Evolutionary conservation across 257 asterid genomes (phyloP).

Genomic region (Osmanthus fragrans): DNA sequence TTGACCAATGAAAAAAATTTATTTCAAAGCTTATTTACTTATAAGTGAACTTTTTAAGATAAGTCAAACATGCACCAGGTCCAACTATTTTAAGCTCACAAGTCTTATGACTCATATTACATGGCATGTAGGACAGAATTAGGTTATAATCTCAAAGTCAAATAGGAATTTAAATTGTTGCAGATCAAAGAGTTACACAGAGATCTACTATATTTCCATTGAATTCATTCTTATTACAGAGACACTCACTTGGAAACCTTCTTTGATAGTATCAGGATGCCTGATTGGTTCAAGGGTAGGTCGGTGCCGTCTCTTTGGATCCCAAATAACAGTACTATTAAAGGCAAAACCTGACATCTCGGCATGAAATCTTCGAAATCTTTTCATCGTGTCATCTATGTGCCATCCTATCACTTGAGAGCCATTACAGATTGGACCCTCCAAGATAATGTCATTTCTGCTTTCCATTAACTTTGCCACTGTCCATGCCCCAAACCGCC

Average conservation of each 20-base stretch:
- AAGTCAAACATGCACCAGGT: background rate
- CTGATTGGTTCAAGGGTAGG: constrained; percentile 61
- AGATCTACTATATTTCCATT: background rate
- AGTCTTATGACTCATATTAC: background rate
- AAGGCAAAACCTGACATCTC: constrained; percentile 73
- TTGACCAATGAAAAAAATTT: background rate
- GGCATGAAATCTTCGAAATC: constrained; percentile 54
- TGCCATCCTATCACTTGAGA: constrained; percentile 77
- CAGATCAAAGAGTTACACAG: background rate
- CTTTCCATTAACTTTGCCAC: constrained; percentile 53
- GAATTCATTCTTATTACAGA: background rate
- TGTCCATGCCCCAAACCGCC: constrained; percentile 73
- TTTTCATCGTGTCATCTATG: constrained; percentile 29
- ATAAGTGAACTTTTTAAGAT: background rate
- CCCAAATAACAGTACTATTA: constrained; percentile 77
- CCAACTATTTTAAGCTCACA: background rate
- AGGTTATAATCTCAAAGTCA: background rate
- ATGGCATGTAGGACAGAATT: background rate
- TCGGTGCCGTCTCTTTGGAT: constrained; percentile 68
- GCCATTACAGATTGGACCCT: constrained; percentile 51
- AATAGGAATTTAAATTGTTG: background rate
- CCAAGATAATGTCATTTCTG: constrained; percentile 36
- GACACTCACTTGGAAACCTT: constrained; percentile 58
- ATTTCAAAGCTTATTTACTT: no score
- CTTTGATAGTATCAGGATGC: constrained; percentile 43